These are phyloP conservation scores for Blastocystis sp. DNA, from an alignment of 352 stramenopile genomes.

Conservation along the genomic window DNA sequence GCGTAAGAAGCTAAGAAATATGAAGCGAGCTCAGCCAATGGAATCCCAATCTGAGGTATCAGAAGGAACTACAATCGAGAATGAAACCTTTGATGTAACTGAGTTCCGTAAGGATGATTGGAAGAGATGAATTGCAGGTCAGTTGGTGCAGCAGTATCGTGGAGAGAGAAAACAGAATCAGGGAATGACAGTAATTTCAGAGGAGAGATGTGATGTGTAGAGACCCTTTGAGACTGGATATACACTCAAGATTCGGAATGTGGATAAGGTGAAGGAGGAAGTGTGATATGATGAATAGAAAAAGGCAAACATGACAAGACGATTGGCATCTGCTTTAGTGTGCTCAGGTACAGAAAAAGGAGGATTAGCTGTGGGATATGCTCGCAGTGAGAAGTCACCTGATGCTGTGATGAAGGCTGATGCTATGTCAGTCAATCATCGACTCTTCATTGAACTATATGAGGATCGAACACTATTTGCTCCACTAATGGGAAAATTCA, in stretches of 20 bases:
- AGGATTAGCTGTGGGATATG: slow-evolving; percentile 12
- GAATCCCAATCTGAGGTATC: neutral
- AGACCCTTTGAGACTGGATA: slow-evolving; percentile 3
- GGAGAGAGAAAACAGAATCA: neutral
- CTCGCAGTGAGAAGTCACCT: slow-evolving; percentile 19
- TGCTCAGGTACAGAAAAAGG: slow-evolving; percentile 10
- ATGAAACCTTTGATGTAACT: neutral
- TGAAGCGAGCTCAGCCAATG: neutral
- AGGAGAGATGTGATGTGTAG: neutral
- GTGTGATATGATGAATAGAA: neutral
- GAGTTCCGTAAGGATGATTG: neutral
- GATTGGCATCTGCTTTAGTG: neutral
- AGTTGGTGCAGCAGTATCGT: slow-evolving; percentile 13
- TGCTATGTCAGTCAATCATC: neutral
- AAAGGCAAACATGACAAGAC: slow-evolving; percentile 45
- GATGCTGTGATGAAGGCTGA: slow-evolving; percentile 36
- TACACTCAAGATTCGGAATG: neutral
- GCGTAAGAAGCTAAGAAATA: neutral
- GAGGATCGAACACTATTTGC: slow-evolving; percentile 53
- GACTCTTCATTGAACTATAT: slow-evolving; percentile 36
- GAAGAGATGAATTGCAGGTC: neutral
- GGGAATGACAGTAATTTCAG: neutral
- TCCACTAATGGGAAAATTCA: slow-evolving; percentile 40
- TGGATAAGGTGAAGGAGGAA: neutral
- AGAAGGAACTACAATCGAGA: neutral